phyloP scores from a whole-genome alignment of 148 eudicot genomes.

The Fagopyrum homotropicum region DNA sequence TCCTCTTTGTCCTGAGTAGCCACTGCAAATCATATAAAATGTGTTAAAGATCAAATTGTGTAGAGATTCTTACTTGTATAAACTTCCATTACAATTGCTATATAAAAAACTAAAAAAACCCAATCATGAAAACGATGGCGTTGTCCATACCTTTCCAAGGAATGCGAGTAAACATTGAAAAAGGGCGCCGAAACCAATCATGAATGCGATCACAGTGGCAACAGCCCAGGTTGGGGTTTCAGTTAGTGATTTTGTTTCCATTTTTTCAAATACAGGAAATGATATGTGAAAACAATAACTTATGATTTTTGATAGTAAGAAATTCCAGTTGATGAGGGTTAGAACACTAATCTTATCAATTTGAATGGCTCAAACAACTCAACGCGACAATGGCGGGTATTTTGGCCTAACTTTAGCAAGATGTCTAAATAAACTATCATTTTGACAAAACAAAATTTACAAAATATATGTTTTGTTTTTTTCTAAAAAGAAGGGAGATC shows the following conservation, averaged over 20 bases:
- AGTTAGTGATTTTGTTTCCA: slow-evolving; percentile 26
- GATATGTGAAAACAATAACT: neutral
- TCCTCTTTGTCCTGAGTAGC: slow-evolving; percentile 62
- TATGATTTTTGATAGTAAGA: neutral
- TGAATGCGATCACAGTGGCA: slow-evolving; percentile 49
- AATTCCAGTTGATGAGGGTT: neutral
- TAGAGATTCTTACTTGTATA: neutral
- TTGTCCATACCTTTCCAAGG: slow-evolving; percentile 38
- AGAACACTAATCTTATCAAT: neutral
- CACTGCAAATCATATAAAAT: slow-evolving; percentile 34
- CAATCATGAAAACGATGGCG: neutral
- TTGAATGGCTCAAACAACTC: neutral
- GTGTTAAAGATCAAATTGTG: neutral
- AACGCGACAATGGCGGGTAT: neutral
- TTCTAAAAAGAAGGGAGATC: too few species aligned
- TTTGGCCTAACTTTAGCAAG: neutral
- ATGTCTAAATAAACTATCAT: neutral
- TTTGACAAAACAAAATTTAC: too few species aligned
- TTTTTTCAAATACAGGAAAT: neutral
- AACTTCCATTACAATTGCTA: neutral
- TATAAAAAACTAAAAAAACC: neutral
- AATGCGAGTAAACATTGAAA: slow-evolving; percentile 35
- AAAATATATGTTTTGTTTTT: too few species aligned
- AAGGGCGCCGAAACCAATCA: slow-evolving; percentile 45
- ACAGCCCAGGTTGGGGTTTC: slow-evolving; percentile 84